phyloP scores from a whole-genome alignment of 768 basidiomycete genomes.

The Termitomyces sp. region DNA sequence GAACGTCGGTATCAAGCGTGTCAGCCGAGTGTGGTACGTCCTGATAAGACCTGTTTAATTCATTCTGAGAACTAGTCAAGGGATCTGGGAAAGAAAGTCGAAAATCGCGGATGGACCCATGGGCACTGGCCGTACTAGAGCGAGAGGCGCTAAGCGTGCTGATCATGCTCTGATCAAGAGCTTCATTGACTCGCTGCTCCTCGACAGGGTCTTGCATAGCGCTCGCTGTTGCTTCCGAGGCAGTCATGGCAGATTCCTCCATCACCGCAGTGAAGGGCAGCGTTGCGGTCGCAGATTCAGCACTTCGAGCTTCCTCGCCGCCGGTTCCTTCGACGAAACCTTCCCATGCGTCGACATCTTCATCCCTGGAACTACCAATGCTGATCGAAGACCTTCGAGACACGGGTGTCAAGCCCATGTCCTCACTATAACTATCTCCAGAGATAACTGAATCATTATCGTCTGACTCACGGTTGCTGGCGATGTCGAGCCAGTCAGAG shows the following conservation, averaged over 20 bases:
- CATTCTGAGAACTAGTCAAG: slow-evolving; percentile 63
- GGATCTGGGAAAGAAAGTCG: slow-evolving; percentile 83
- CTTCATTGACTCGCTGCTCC: slow-evolving; percentile 67
- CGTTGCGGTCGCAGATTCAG: slow-evolving; percentile 26
- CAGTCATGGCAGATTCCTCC: slow-evolving; percentile 26
- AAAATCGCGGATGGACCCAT: slow-evolving; percentile 65
- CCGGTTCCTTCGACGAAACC: slow-evolving; percentile 62
- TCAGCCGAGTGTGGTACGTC: slow-evolving; percentile 37
- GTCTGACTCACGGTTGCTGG: slow-evolving; percentile 65
- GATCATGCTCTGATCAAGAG: slow-evolving; percentile 77
- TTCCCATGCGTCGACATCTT: slow-evolving; percentile 75
- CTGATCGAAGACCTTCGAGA: slow-evolving; percentile 71
- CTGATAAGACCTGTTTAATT: slow-evolving; percentile 56
- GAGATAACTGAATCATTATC: slow-evolving; percentile 66
- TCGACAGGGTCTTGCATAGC: slow-evolving; percentile 44
- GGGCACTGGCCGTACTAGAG: slow-evolving; percentile 51
- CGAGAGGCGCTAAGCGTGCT: slow-evolving; percentile 75
- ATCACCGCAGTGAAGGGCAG: slow-evolving; percentile 24
- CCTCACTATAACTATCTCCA: slow-evolving; percentile 58
- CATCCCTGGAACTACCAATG: slow-evolving; percentile 60
- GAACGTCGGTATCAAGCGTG: slow-evolving; percentile 18
- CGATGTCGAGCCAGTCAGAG: slow-evolving; percentile 81
- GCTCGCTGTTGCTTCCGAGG: slow-evolving; percentile 18
- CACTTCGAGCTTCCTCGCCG: slow-evolving; percentile 35
- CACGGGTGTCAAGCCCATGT: slow-evolving; percentile 42